These are phyloP conservation scores for Phytophthora foliorum DNA, from an alignment of 352 stramenopile species.

Conservation along the genomic window DNA sequence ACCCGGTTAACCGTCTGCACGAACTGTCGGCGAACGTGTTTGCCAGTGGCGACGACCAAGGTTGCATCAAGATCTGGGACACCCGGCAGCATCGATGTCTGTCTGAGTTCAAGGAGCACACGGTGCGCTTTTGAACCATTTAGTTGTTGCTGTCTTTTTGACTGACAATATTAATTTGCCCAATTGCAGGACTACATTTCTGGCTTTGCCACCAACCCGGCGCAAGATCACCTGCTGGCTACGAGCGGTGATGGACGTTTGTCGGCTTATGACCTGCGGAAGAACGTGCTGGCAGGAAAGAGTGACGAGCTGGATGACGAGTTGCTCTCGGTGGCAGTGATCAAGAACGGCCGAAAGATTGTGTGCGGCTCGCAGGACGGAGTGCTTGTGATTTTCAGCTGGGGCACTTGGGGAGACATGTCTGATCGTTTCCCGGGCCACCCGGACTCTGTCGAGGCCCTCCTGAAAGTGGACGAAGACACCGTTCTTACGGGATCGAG, in stretches of 20 bases:
- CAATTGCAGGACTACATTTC: constrained; percentile 93
- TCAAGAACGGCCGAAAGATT: constrained; percentile 94
- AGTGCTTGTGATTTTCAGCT: constrained; percentile 96
- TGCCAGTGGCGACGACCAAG: constrained; percentile 83
- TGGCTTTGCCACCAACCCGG: constrained; percentile 87
- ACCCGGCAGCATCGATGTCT: constrained; percentile 87
- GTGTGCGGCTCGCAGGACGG: constrained; percentile 96
- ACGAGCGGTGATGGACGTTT: constrained; percentile 93
- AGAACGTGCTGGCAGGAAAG: constrained; percentile 81
- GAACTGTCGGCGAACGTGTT: constrained; percentile 79
- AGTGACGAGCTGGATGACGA: constrained; percentile 90
- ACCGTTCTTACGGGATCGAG: constrained; percentile 97
- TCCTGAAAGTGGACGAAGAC: constrained; percentile 98
- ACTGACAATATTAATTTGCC: not conserved
- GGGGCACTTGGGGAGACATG: constrained; percentile 96
- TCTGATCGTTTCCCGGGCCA: constrained; percentile 96
- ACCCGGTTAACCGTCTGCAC: constrained; percentile 82
- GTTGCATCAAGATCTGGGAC: constrained; percentile 91
- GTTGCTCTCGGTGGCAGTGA: constrained; percentile 74
- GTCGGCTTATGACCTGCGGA: constrained; percentile 92
- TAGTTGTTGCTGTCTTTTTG: not conserved
- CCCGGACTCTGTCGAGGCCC: constrained; percentile 94
- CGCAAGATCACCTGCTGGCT: constrained; percentile 90
- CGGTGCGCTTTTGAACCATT: constrained; percentile 40
- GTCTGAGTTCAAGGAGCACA: constrained; percentile 93